Evolutionary conservation across 495 filamentous ascomycete genomes (phyloP).

Genomic region (Entonaema liquescens): DNA sequence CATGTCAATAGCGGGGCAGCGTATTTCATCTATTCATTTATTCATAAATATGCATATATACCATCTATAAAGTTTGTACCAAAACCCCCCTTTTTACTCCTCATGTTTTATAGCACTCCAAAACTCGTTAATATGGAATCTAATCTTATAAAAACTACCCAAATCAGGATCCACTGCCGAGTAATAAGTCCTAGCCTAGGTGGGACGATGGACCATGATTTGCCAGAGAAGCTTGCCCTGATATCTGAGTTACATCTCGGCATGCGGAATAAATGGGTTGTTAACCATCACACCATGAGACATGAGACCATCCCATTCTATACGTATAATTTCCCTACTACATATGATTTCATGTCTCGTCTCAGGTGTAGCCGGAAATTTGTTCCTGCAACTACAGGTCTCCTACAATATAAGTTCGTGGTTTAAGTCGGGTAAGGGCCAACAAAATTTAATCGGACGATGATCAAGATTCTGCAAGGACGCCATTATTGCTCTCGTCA

Average conservation of each 20-base stretch:
- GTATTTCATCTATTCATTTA: background rate
- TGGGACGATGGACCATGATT: too few relatives aligned
- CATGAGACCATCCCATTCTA: background rate
- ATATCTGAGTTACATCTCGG: background rate
- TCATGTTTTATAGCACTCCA: too few relatives aligned
- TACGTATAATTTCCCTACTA: background rate
- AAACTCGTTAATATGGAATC: too few relatives aligned
- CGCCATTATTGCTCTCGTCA: conserved; percentile 3
- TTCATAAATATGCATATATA: background rate
- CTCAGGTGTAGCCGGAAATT: background rate
- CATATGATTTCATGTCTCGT: background rate
- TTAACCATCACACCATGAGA: background rate
- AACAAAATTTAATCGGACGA: background rate
- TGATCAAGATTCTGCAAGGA: background rate
- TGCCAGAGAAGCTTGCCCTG: background rate
- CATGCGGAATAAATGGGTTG: background rate
- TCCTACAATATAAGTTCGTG: background rate
- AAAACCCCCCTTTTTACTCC: background rate
- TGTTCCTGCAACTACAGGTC: background rate
- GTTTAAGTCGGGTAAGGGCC: background rate
- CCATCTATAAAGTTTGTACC: background rate
- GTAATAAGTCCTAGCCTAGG: background rate
- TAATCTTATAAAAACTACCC: too few relatives aligned
- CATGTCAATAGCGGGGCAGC: background rate
- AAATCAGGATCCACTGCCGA: too few relatives aligned